Base-by-base conservation (phyloP, 106 monocot genomes). In the Dioscorea alata region DNA sequence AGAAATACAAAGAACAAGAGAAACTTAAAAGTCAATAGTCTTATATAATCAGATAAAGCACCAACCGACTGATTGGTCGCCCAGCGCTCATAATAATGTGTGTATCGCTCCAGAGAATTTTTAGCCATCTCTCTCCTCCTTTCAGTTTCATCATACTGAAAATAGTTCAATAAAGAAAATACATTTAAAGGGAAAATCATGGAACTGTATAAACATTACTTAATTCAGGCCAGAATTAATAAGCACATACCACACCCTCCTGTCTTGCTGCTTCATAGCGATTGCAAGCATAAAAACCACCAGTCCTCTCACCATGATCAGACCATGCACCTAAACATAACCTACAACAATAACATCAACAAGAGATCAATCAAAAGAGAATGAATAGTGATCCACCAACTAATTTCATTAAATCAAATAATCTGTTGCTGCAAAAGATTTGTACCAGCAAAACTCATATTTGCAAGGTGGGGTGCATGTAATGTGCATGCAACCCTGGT, bases 21-120 rank as follows among this genome's bases (percentile, higher is more conserved):
- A 7, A 16, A 53, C 53, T 53, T 13, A 18, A 18, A 53, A 2
- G 13, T 53, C 9, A 34, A 42, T 3, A 10, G 10, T 42, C 9
- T 8, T 6, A 2, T 42, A 42, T 42, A 42, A 42, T 8, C 42
- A 42, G 42, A 42, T 42, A 42, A 42, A 42, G 42, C 19, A 54
- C 54, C 0, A 1, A 92, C 91, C 9, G 85, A 84, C 48, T 92
- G 87, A 75, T 92, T 92, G 49, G 91, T 79, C 28, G 85, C 88
- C 91, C 91, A 92, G 57, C 88, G 68, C 65, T 92, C 91, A 85
- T 92, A 88, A 66, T 91, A 91, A 77, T 91, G 91, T 50, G 91
- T 87, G 61, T 91, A 91, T 65, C 91, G 79, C 84, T 91, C 91
- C 6, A 91, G 82, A 25, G 84, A 87, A 60, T 91, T 84, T 61